These are phyloP conservation scores for Heterobasidion parviporum DNA, from an alignment of 1,284 basidiomycete species.

Conservation along the genomic window DNA sequence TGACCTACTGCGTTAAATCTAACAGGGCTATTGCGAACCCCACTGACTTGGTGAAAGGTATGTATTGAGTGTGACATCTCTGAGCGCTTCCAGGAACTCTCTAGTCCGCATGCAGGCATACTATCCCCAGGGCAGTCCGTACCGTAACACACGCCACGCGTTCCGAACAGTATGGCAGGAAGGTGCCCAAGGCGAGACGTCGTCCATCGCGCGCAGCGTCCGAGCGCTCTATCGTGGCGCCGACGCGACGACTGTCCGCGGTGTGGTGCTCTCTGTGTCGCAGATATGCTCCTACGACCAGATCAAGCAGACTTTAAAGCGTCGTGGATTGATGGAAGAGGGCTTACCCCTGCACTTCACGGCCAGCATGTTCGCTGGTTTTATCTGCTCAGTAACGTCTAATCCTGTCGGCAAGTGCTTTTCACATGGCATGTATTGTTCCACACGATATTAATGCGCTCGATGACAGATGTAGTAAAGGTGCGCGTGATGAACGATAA, in stretches of 20 bases:
- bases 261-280: slow-evolving; percentile 26
- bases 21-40: slow-evolving; percentile 28
- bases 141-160: slow-evolving; percentile 24
- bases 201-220: slow-evolving; percentile 18
- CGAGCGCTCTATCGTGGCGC: slow-evolving; percentile 27
- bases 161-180: slow-evolving; percentile 25
- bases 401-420: slow-evolving; percentile 27
- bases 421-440: too few species aligned
- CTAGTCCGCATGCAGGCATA: slow-evolving; percentile 31
- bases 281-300: slow-evolving; percentile 34
- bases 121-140: slow-evolving; percentile 26
- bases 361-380: slow-evolving; percentile 29
- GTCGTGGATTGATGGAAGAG: slow-evolving; percentile 23
- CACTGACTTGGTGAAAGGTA: slow-evolving; percentile 30
- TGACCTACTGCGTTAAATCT: too few species aligned
- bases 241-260: slow-evolving; percentile 27
- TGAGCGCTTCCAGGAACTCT: background rate
- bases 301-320: slow-evolving; percentile 28
- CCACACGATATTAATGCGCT: too few species aligned
- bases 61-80: background rate
- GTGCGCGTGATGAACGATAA: slow-evolving; percentile 35
- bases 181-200: slow-evolving; percentile 14
- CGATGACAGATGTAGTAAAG: slow-evolving; percentile 27
- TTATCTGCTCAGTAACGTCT: slow-evolving; percentile 31
- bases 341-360: slow-evolving; percentile 26